Evolutionary conservation across 2,329 filamentous ascomycete genomes (phyloP).

Genomic region (Ambrosiella beaveri): DNA sequence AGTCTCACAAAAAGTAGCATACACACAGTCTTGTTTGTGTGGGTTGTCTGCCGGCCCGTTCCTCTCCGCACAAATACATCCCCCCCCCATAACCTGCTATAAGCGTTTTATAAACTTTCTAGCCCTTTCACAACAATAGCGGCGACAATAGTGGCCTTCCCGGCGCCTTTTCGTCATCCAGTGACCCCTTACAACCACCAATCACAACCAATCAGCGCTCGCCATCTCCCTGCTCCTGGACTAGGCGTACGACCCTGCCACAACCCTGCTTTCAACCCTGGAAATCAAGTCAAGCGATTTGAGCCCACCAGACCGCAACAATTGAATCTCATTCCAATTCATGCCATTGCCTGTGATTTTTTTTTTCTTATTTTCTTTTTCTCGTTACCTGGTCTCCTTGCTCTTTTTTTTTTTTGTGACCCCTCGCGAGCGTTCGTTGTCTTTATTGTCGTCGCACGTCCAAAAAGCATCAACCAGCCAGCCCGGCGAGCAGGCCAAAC

Average conservation of each 20-base stretch:
- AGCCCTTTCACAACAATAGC: not conserved
- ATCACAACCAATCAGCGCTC: not conserved
- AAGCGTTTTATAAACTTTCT: not conserved
- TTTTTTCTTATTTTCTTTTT: not conserved
- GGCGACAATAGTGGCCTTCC: not conserved
- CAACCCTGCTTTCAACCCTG: not conserved
- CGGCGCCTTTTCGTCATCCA: not conserved
- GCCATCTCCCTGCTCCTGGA: not conserved
- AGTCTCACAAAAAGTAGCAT: not conserved
- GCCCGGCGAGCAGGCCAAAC: no score
- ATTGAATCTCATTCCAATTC: slow-evolving; percentile 1
- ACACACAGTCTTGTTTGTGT: not conserved
- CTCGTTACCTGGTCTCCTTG: not conserved
- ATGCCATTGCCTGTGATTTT: not conserved
- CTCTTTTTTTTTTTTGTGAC: no score
- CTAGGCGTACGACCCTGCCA: not conserved
- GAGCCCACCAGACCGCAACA: not conserved
- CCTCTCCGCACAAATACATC: not conserved
- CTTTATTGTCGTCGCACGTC: no score
- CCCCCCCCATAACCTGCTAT: not conserved
- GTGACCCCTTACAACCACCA: not conserved
- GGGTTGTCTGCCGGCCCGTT: not conserved
- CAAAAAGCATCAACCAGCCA: no score
- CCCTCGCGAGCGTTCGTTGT: no score
- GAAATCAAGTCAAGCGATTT: not conserved